A percentile compares a stretch with the other conserved stretches of the same genome.
These are phyloP conservation scores for Oxytropis ochrocephala DNA, from an alignment of 306 rosid genomes.

Conservation along the genomic window DNA sequence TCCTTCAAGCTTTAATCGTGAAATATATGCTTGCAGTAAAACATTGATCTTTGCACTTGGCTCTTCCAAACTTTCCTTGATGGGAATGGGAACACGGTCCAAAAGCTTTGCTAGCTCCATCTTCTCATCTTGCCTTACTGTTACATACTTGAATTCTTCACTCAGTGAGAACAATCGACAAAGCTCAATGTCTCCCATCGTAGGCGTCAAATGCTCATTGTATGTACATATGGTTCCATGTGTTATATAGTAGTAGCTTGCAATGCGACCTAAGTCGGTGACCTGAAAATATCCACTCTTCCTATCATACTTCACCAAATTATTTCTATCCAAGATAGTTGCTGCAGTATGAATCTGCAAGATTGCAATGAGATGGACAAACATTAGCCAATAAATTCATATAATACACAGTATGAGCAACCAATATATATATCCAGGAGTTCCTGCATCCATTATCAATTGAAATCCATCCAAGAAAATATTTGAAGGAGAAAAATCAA, in stretches of 20 bases:
- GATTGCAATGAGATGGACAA: slow-evolving; percentile 16
- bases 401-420: not conserved
- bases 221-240: slow-evolving; percentile 89
- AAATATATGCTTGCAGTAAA: slow-evolving; percentile 81
- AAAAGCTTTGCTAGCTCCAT: slow-evolving; percentile 82
- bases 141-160: slow-evolving; percentile 89
- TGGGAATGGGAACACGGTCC: slow-evolving; percentile 89
- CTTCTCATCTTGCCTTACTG: slow-evolving; percentile 89
- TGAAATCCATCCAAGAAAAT: slow-evolving; percentile 5
- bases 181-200: slow-evolving; percentile 87
- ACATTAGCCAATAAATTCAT: not conserved
- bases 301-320: slow-evolving; percentile 79
- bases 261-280: slow-evolving; percentile 95
- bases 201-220: slow-evolving; percentile 88
- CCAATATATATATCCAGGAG: not conserved
- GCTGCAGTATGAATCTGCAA: slow-evolving; percentile 94
- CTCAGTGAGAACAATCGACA: slow-evolving; percentile 85
- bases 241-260: slow-evolving; percentile 83
- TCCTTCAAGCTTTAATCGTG: slow-evolving; percentile 86
- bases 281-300: slow-evolving; percentile 95
- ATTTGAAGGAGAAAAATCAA: not conserved
- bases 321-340: slow-evolving; percentile 68
- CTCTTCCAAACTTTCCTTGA: slow-evolving; percentile 90
- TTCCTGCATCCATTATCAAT: not conserved
- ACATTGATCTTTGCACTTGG: slow-evolving; percentile 94